Conservation (phyloP, 768 basidiomycete species). For the Kondoa malvinella region DNA sequence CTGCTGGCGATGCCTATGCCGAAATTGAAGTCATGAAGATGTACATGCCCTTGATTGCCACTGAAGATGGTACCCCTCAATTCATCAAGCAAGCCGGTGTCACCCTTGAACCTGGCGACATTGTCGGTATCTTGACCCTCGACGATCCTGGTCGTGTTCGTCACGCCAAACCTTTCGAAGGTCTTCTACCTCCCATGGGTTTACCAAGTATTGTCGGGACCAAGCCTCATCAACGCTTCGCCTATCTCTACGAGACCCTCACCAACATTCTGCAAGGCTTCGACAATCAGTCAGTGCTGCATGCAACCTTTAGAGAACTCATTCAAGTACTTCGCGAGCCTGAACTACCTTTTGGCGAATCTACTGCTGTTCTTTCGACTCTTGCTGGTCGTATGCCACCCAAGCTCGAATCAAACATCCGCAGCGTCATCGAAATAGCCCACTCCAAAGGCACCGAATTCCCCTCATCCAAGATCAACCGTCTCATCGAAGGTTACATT, state of each 20-base stretch:
- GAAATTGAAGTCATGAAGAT: constrained; percentile 98
- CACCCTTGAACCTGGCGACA: constrained; percentile 88
- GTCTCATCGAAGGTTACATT: constrained; percentile 66
- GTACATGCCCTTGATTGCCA: constrained; percentile 94
- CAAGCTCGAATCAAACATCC: constrained; percentile 74
- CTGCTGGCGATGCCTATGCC: constrained; percentile 89
- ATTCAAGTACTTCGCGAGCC: constrained; percentile 62
- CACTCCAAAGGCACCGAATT: constrained; percentile 63
- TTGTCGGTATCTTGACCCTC: constrained; percentile 86
- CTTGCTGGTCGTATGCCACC: constrained; percentile 82
- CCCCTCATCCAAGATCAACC: constrained; percentile 70
- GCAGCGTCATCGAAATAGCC: constrained; percentile 56
- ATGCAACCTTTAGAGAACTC: constrained; percentile 68
- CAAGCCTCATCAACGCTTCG: constrained; percentile 74
- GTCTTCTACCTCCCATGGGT: constrained; percentile 74
- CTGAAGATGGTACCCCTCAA: constrained; percentile 83
- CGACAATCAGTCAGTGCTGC: constrained; percentile 87
- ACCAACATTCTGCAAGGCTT: constrained; percentile 89
- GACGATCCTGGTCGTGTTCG: constrained; percentile 93
- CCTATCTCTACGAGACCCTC: constrained; percentile 54
- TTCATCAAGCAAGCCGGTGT: constrained; percentile 97
- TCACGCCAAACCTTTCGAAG: constrained; percentile 96
- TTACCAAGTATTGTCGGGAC: constrained; percentile 66
- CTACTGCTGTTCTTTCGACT: constrained; percentile 62
- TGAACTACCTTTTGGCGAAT: constrained; percentile 75